Evolutionary conservation across 441 rosid species (phyloP).

Genomic region (Mallotus japonicus): DNA sequence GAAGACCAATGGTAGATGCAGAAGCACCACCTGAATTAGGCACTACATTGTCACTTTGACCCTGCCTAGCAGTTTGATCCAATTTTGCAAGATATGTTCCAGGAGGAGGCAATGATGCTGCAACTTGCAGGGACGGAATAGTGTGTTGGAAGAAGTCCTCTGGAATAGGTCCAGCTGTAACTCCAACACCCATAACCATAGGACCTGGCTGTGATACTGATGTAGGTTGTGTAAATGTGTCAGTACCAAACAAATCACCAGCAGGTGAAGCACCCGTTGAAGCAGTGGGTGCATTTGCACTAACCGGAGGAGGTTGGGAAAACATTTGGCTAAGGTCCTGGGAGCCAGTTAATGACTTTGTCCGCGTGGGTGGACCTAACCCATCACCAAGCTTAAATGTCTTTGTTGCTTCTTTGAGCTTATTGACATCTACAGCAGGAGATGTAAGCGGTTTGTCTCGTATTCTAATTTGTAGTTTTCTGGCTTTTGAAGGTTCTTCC

Average conservation of each 20-base stretch:
- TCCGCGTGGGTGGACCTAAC: slow-evolving; percentile 65
- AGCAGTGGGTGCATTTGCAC: slow-evolving; percentile 36
- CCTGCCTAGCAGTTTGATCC: slow-evolving; percentile 59
- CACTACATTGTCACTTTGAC: slow-evolving; percentile 36
- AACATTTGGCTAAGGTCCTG: slow-evolving; percentile 66
- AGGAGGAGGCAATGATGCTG: slow-evolving; percentile 78
- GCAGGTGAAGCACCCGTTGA: slow-evolving; percentile 57
- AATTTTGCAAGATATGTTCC: slow-evolving; percentile 79
- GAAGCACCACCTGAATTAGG: slow-evolving; percentile 45
- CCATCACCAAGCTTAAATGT: slow-evolving; percentile 86
- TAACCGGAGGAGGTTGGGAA: slow-evolving; percentile 45
- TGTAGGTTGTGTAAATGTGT: slow-evolving; percentile 49
- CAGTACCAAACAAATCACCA: slow-evolving; percentile 68
- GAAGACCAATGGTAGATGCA: slow-evolving; percentile 58
- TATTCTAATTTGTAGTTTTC: slow-evolving; percentile 81
- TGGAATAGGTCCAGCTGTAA: slow-evolving; percentile 70
- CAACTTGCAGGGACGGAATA: slow-evolving; percentile 82
- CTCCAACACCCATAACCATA: slow-evolving; percentile 40
- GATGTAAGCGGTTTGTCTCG: slow-evolving; percentile 82
- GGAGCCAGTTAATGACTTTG: slow-evolving; percentile 59
- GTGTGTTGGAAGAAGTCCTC: slow-evolving; percentile 97
- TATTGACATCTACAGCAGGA: slow-evolving; percentile 74
- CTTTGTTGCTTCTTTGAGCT: slow-evolving; percentile 93
- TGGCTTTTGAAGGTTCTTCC: slow-evolving; percentile 71
- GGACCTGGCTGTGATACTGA: slow-evolving; percentile 55